Evolutionary conservation across 495 filamentous ascomycete genomes (phyloP), one percentile per base, ranked within the genome.

Genomic region (Amniculicola lignicola): DNA sequence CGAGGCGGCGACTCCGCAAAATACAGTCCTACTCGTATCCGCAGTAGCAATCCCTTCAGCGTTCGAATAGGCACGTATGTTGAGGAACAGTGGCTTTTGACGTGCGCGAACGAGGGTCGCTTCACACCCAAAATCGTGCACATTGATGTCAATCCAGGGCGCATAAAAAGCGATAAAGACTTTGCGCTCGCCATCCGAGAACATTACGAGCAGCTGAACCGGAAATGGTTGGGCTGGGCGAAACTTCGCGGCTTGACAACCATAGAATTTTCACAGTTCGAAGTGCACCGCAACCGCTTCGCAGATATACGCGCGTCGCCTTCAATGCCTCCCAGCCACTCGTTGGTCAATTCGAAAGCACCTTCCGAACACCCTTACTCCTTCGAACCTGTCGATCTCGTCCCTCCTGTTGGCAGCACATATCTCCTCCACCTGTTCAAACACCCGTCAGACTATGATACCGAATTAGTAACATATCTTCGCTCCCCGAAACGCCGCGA

Each of bases 251-350:
- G 65, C 2, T 36, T 74, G 16, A 63, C 49, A 2, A 63, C 67
- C 1, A 74, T 74, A 24, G 48, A 71, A 14, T 72, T 72, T 25
- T 67, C 72, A 1, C 62, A 64, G 56, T 72, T 74, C 47, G 69
- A 74, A 48, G 49, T 71, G 4, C 68, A 71, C 37, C 67, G 63
- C 21, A 72, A 68, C 51, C 65, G 67, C 10, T 66, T 74, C 33
- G 67, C 66, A 3, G 71, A 73, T 28, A 70, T 74, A 15, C 57
- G 65, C 2, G 61, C 53, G 6, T 54, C 36, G 4, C 63, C 70
- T 10, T 64, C 66, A 29, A 63, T 73, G 53, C 70, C 71, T 2
- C 65, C 66, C 11, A 31, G 23, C 35, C 16, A 11, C 2, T 47
- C 53, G 1, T 41, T 33, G 5, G 36, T 27, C 5, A 16, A 46